These are phyloP conservation scores for Nyctanthes arbortristis DNA, from an alignment of 257 asterid species.

Conservation along the genomic window DNA sequence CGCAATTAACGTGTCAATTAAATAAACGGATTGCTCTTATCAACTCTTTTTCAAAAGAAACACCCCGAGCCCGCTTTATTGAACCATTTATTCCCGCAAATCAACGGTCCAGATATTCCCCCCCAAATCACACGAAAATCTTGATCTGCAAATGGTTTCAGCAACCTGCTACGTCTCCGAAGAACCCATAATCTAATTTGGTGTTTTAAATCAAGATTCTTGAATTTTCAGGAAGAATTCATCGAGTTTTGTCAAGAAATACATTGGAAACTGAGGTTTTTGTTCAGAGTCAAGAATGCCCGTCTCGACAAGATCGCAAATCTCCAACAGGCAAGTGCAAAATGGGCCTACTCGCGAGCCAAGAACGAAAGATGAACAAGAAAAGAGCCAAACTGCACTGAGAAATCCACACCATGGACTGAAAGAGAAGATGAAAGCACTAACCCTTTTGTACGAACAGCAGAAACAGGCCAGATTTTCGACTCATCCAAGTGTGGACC, in stretches of 20 bases:
- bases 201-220: slow-evolving; percentile 21
- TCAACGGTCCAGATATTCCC: slow-evolving; percentile 35
- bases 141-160: no score
- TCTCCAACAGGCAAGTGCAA: slow-evolving; percentile 14
- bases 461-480: slow-evolving; percentile 49
- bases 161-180: neutral
- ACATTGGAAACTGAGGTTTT: slow-evolving; percentile 9
- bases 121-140: neutral
- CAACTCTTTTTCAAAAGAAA: neutral
- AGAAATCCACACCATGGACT: slow-evolving; percentile 63
- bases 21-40: neutral
- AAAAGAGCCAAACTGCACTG: slow-evolving; percentile 28
- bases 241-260: slow-evolving; percentile 6
- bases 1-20: neutral
- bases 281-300: slow-evolving; percentile 37
- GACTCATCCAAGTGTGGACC: slow-evolving; percentile 54
- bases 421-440: slow-evolving; percentile 61
- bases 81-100: slow-evolving; percentile 15
- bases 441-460: slow-evolving; percentile 61
- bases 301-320: slow-evolving; percentile 48
- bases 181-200: neutral
- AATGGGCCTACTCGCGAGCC: slow-evolving; percentile 25
- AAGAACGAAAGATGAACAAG: slow-evolving; percentile 26
- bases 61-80: slow-evolving; percentile 16
- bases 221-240: slow-evolving; percentile 9